phyloP scores from a whole-genome alignment of 306 rosid genomes.

The Prunus persica region DNA sequence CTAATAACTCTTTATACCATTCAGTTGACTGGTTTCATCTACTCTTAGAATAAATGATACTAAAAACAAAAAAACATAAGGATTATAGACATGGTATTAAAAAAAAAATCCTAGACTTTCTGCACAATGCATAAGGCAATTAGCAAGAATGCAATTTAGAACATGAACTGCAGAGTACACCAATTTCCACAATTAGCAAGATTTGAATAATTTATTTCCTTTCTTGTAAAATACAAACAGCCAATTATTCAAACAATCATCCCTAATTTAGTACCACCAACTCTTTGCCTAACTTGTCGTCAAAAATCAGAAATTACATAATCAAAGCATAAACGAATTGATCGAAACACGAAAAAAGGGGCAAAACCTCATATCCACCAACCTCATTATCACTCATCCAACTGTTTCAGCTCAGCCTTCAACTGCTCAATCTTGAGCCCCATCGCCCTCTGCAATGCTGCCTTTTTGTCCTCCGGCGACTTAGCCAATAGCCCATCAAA shows the following conservation, averaged over 20 bases:
- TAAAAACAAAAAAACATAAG: not conserved
- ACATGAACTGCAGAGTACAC: not conserved
- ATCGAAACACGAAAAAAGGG: not conserved
- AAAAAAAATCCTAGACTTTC: not conserved
- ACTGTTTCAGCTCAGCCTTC: slow-evolving; percentile 82
- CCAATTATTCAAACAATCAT: not conserved
- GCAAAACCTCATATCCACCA: slow-evolving; percentile 10
- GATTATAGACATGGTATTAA: not conserved
- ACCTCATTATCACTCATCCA: slow-evolving; percentile 64
- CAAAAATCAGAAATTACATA: slow-evolving; percentile 1
- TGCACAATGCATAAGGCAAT: not conserved
- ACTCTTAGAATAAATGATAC: not conserved
- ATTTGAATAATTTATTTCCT: not conserved
- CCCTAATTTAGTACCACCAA: not conserved
- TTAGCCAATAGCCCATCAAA: slow-evolving; percentile 55
- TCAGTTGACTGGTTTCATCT: not conserved
- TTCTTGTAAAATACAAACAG: not conserved
- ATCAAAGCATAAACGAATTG: not conserved
- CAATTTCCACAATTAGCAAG: not conserved
- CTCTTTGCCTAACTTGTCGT: slow-evolving; percentile 1
- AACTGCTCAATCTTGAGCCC: slow-evolving; percentile 90
- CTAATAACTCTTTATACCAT: not conserved
- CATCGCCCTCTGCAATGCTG: slow-evolving; percentile 76
- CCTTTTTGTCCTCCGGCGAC: slow-evolving; percentile 56
- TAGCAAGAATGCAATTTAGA: not conserved